Base-by-base conservation (phyloP, 441 rosid genomes). In the Adansonia gregorii region DNA sequence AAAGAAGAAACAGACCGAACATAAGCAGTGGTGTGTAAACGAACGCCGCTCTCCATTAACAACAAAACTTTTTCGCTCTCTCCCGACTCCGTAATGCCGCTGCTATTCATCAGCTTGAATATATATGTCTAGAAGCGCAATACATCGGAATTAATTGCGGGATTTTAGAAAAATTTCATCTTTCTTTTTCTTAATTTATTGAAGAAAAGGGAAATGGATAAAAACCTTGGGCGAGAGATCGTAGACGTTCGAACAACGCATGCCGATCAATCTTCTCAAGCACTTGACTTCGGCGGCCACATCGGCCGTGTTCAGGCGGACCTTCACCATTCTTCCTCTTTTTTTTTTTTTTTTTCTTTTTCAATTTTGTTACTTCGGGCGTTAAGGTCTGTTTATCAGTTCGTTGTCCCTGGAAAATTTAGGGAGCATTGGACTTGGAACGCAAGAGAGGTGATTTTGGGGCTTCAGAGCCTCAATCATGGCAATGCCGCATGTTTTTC, bases 221-320 rank as follows among this genome's bases (percentile, higher is more conserved):
- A 14, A 15, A 60, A 91, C 98, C 98, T 96, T 94, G 67, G 99
- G 96, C 43, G 97, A 83, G 85, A 96, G 95, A 86, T 96, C 98
- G 79, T 96, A 96, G 89, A 94, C 97, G 75, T 96, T 94, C 79
- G 98, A 93, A 76, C 98, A 96, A 51, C 98, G 93, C 98, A 94
- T 93, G 82, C 98, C 98, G 85, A 96, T 94, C 55, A 96, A 82
- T 0, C 90, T 82, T 75, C 97, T 92, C 75, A 93, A 75, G 86
- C 98, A 94, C 83, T 94, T 96, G 54, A 94, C 99, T 84, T 93
- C 99, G 7, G 98, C 98, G 60, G 99, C 99, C 83, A 96, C 98
- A 75, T 94, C 98, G 76, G 98, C 99, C 88, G 97, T 91, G 90
- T 91, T 92, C 93, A 92, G 88, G 17, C 97, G 91, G 49, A 91